Base-by-base conservation (phyloP, 2,329 filamentous ascomycete genomes). In the Alternaria triticimaculans region DNA sequence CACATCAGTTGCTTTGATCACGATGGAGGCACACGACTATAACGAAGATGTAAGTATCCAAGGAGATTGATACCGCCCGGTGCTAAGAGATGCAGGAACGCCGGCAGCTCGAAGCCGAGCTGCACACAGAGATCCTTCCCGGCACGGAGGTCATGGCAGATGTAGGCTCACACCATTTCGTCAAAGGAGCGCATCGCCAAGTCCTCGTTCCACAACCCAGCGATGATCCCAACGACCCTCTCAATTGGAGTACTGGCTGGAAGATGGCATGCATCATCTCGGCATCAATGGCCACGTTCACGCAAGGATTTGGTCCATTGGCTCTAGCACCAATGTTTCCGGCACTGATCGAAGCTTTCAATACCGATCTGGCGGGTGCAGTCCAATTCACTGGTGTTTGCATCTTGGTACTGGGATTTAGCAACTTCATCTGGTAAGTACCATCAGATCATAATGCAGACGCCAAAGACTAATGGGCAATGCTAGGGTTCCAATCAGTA, bases 161-260 rank as follows among this genome's bases (percentile, higher is more conserved):
- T 81, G 84, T 90, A 41, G 87, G 87, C 20, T 80, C 81, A 1
- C 87, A 89, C 76, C 88, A 90, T 75, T 90, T 90, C 70, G 87
- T 90, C 71, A 90, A 89, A 63, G 76, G 76, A 3, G 50, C 70
- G 9, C 78, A 78, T 43, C 73, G 74, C 46, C 84, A 82, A 3
- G 82, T 86, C 15, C 79, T 87, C 51, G 85, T 87, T 21, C 86
- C 86, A 3, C 85, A 87, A 71, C 86, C 86, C 0, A 84, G 82
- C 58, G 82, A 71, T 41, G 82, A 86, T 55, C 81, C 83, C 1
- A 76, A 84, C 45, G 86, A 88, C 65, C 86, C 86, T 0, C 73
- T 88, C 44, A 88, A 88, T 70, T 88, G 86, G 86, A 62, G 48
- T 78, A 75, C 26, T 77, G 79, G 58, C 61, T 72, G 82, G 78